phyloP scores from a whole-genome alignment of 208 protist genomes.

The Angomonas ambiguus region DNA sequence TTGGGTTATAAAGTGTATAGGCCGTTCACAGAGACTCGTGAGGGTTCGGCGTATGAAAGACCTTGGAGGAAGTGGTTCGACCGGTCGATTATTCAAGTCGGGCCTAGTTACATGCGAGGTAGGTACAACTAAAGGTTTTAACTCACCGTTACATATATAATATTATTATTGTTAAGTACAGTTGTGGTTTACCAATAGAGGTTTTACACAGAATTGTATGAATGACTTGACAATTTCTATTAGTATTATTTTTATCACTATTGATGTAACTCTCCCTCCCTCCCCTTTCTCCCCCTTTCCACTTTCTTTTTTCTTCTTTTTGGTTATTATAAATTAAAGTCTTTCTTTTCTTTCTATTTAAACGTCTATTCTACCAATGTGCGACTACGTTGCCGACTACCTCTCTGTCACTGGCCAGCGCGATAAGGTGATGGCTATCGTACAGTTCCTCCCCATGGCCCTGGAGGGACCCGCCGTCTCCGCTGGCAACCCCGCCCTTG shows the following conservation, averaged over 20 bases:
- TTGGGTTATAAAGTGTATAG: conserved; percentile 62
- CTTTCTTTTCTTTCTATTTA: background rate
- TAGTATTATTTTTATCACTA: background rate
- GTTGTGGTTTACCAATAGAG: background rate
- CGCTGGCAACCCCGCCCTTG: conserved; percentile 46
- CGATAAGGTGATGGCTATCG: conserved; percentile 88
- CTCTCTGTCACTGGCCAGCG: conserved; percentile 68
- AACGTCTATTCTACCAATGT: conserved; percentile 22
- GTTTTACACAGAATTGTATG: too few species aligned
- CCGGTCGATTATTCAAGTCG: conserved; percentile 26
- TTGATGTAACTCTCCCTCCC: conserved; percentile 2
- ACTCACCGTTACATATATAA: conserved; percentile 6
- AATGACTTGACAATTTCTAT: background rate
- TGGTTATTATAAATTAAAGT: background rate
- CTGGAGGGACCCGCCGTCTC: conserved; percentile 51
- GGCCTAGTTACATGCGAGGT: conserved; percentile 59
- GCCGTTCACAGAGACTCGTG: conserved; percentile 46
- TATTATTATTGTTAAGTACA: background rate
- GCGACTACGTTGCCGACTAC: conserved; percentile 48
- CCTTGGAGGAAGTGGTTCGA: conserved; percentile 58
- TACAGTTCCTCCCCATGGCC: conserved; percentile 79
- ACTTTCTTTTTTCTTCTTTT: conserved; percentile 23
- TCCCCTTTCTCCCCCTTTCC: conserved; percentile 12
- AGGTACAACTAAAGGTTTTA: conserved; percentile 57
- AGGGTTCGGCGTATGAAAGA: conserved; percentile 63